Conservation (phyloP, 257 asterid species). For the Scutellaria baicalensis region DNA sequence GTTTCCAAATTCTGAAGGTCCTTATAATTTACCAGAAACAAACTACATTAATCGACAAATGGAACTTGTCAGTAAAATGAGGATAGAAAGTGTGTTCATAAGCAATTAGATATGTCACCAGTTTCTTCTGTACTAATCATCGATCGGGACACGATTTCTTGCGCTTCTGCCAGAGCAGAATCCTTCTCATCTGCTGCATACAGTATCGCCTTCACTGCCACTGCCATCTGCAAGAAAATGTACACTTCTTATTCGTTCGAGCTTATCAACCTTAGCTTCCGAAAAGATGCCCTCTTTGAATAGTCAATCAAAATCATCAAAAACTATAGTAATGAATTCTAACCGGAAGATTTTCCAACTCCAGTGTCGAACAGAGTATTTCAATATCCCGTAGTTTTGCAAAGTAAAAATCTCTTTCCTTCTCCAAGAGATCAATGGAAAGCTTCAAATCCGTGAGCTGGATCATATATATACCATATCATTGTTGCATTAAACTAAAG, state of each 20-base stretch:
- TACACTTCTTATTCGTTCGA: too few relatives aligned
- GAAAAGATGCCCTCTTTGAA: too few relatives aligned
- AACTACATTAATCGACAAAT: background rate
- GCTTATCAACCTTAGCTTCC: too few relatives aligned
- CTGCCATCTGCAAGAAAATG: conserved; percentile 44
- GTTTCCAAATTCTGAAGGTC: background rate
- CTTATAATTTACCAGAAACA: background rate
- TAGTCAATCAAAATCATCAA: too few relatives aligned
- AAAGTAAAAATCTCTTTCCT: conserved; percentile 91
- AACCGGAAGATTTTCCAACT: conserved; percentile 54
- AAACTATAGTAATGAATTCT: conserved; percentile 9
- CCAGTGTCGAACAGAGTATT: conserved; percentile 66
- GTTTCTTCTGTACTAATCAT: conserved; percentile 18
- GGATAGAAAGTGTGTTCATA: background rate
- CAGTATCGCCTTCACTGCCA: conserved; percentile 65
- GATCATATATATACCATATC: background rate
- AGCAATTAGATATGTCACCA: background rate
- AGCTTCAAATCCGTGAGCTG: conserved; percentile 70
- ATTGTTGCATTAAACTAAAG: background rate
- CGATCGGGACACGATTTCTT: conserved; percentile 38
- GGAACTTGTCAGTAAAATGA: background rate
- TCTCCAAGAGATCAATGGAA: conserved; percentile 68
- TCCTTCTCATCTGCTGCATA: conserved; percentile 74
- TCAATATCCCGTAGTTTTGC: conserved; percentile 77
- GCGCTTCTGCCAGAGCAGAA: conserved; percentile 67